phyloP scores from a whole-genome alignment of 306 rosid species.

The Glycyrrhiza uralensis region DNA sequence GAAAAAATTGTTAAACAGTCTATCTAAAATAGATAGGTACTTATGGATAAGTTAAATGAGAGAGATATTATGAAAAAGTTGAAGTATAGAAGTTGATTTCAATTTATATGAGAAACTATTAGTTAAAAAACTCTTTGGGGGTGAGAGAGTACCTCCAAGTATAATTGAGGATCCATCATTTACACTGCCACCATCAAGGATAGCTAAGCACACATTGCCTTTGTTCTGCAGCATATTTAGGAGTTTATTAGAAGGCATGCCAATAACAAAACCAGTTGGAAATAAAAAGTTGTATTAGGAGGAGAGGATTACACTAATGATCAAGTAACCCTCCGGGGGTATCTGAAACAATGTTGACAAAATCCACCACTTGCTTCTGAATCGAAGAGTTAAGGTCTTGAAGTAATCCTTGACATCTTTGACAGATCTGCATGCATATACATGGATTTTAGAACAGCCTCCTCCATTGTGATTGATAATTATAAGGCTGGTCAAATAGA shows the following conservation, averaged over 20 bases:
- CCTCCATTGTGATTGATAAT: background rate
- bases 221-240: slow-evolving; percentile 54
- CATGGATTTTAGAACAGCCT: slow-evolving; percentile 8
- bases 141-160: slow-evolving; percentile 60
- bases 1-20: too few relatives aligned
- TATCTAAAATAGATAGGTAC: too few relatives aligned
- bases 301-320: slow-evolving; percentile 48
- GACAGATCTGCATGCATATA: slow-evolving; percentile 52
- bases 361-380: slow-evolving; percentile 78
- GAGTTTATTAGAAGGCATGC: slow-evolving; percentile 2
- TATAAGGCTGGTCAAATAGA: slow-evolving; percentile 1
- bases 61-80: too few relatives aligned
- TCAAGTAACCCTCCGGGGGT: slow-evolving; percentile 74
- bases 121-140: too few relatives aligned
- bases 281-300: slow-evolving; percentile 1
- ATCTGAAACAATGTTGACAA: slow-evolving; percentile 54
- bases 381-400: slow-evolving; percentile 62
- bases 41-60: too few relatives aligned
- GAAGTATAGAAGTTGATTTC: too few relatives aligned
- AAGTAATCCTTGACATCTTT: slow-evolving; percentile 60
- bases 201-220: slow-evolving; percentile 82
- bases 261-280: slow-evolving; percentile 10
- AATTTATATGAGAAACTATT: too few relatives aligned
- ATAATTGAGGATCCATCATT: slow-evolving; percentile 68
- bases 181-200: slow-evolving; percentile 69